Percentiles rank a stretch among this genome's conserved stretches.
Conservation (phyloP, 2,329 filamentous ascomycete species). For the Phaeophleospora eucalypticola region DNA sequence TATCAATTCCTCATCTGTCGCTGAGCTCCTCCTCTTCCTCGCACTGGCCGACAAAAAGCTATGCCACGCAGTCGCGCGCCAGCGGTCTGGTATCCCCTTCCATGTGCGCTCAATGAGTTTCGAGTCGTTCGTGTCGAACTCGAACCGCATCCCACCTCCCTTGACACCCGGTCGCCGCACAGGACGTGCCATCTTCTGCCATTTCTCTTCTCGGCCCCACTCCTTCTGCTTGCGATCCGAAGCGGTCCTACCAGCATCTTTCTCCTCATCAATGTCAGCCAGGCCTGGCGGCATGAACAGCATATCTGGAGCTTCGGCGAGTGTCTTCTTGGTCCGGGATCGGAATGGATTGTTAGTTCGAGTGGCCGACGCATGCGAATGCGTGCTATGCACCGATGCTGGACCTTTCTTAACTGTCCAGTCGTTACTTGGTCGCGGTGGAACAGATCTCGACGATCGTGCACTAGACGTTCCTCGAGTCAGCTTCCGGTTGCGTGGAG, state of each 20-base stretch:
- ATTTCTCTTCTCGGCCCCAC: conserved; percentile 60
- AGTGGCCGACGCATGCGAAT: conserved; percentile 40
- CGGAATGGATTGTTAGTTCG: conserved; percentile 43
- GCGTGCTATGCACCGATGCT: conserved; percentile 35
- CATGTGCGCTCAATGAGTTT: conserved; percentile 85
- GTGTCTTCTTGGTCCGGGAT: conserved; percentile 49
- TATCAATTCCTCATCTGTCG: conserved; percentile 68
- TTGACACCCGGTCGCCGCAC: conserved; percentile 31
- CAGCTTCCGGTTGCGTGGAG: conserved; percentile 51
- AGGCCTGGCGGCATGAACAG: conserved; percentile 55
- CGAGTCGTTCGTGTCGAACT: conserved; percentile 75
- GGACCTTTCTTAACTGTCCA: conserved; percentile 33
- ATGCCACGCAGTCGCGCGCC: conserved; percentile 91
- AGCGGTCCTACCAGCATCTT: conserved; percentile 47
- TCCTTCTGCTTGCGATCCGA: conserved; percentile 54
- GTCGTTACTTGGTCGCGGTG: conserved; percentile 23
- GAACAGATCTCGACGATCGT: conserved; percentile 38
- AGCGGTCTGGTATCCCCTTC: conserved; percentile 97
- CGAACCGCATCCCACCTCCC: conserved; percentile 62
- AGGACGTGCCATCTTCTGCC: conserved; percentile 60
- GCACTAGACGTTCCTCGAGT: conserved; percentile 49
- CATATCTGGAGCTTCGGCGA: conserved; percentile 62
- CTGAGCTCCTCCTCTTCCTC: conserved; percentile 55
- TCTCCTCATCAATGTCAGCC: conserved; percentile 42
- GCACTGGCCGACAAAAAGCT: conserved; percentile 81